A percentile compares a stretch with the other conserved stretches of the same genome.
Conservation (phyloP, 129 eudicot species). For the Helianthus tuberosus region DNA sequence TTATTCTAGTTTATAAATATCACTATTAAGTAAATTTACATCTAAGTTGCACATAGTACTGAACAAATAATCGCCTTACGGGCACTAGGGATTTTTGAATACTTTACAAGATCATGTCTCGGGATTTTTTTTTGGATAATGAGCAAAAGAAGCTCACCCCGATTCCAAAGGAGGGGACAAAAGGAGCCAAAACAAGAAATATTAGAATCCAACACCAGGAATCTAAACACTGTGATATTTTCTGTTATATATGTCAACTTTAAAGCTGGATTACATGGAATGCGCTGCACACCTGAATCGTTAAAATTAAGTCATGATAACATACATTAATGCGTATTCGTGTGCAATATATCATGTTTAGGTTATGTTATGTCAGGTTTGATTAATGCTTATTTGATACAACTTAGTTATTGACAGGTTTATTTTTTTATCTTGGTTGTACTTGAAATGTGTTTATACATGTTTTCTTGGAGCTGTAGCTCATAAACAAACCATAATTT, state of each 20-base stretch:
- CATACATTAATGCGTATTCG: neutral
- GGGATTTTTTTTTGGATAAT: too few relatives aligned
- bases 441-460: neutral
- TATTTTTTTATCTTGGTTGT: neutral
- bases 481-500: neutral
- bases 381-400: neutral
- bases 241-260: neutral
- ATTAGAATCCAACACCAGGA: too few relatives aligned
- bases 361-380: neutral
- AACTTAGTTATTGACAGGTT: neutral
- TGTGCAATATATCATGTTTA: neutral
- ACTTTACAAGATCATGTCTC: neutral
- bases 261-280: neutral
- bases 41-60: neutral
- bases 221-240: too few relatives aligned
- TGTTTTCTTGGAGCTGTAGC: neutral
- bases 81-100: neutral
- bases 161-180: too few relatives aligned
- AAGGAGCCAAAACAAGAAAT: neutral
- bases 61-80: neutral
- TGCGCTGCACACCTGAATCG: neutral
- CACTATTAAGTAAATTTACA: neutral
- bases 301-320: neutral
- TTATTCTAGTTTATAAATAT: neutral
- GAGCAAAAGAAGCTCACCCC: too few relatives aligned